A percentile compares a stretch with the other conserved stretches of the same genome.
Evolutionary conservation across 169 alveolate species (phyloP).

Genomic region (Theileria sp.): DNA sequence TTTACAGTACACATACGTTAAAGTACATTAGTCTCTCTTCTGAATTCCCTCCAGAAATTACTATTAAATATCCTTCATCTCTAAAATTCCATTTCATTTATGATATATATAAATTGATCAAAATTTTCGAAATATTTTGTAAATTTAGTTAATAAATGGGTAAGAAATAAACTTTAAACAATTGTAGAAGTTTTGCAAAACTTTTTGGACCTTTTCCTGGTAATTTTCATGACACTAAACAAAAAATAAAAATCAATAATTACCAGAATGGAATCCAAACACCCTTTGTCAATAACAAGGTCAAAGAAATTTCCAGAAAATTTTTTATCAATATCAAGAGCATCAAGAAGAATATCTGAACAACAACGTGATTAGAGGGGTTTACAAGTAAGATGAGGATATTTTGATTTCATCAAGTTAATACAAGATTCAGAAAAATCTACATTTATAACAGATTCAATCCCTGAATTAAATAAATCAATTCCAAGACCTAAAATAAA

Average conservation of each 20-base stretch:
- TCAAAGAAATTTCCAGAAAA: slow-evolving; percentile 65
- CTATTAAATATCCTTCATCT: slow-evolving; percentile 22
- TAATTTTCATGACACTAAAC: slow-evolving; percentile 43
- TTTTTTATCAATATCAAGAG: slow-evolving; percentile 14
- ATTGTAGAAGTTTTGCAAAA: slow-evolving; percentile 23
- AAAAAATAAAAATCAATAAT: not conserved
- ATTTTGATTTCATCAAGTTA: slow-evolving; percentile 29
- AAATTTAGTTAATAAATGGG: not conserved
- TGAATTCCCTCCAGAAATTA: slow-evolving; percentile 58
- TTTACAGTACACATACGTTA: slow-evolving; percentile 32
- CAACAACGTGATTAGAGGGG: not conserved
- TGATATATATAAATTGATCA: no score
- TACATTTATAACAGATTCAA: slow-evolving; percentile 31
- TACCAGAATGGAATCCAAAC: slow-evolving; percentile 71
- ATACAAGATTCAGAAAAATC: slow-evolving; percentile 55
- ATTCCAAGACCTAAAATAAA: slow-evolving; percentile 35
- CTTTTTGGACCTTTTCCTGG: slow-evolving; percentile 28
- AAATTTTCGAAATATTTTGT: no score
- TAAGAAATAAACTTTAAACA: slow-evolving; percentile 24
- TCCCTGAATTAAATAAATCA: slow-evolving; percentile 42
- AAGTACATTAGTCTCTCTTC: slow-evolving; percentile 47
- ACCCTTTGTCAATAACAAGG: slow-evolving; percentile 74
- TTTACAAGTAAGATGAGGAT: slow-evolving; percentile 58
- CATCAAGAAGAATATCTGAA: slow-evolving; percentile 46
- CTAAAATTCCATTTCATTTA: slow-evolving; percentile 12